phyloP scores from a whole-genome alignment of 441 rosid species.

The Aquilaria agallochum region DNA sequence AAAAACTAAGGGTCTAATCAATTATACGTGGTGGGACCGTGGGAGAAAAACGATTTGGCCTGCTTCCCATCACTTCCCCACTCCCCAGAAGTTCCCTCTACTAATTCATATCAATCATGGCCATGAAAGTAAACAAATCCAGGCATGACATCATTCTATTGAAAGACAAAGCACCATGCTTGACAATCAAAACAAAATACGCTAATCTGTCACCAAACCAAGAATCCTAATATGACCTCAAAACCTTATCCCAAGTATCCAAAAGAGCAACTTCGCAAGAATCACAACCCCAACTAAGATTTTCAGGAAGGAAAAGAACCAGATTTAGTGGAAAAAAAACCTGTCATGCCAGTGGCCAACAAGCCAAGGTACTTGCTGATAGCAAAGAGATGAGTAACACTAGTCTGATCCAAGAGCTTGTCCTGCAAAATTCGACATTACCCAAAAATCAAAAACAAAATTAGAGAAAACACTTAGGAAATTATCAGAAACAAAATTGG shows the following conservation, averaged over 20 bases:
- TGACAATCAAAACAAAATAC: too few species aligned
- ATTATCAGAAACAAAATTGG: neutral
- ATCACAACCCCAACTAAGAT: neutral
- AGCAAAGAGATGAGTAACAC: constrained; percentile 86
- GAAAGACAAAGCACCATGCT: too few species aligned
- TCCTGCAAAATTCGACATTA: constrained; percentile 45
- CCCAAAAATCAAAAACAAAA: constrained; percentile 4
- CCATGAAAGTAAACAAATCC: too few species aligned
- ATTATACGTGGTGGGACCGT: too few species aligned
- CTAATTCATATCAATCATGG: too few species aligned
- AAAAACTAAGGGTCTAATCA: too few species aligned
- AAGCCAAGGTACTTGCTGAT: constrained; percentile 85
- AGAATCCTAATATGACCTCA: neutral
- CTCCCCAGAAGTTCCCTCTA: too few species aligned
- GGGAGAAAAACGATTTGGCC: too few species aligned
- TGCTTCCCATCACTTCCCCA: too few species aligned
- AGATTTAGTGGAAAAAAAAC: constrained; percentile 25
- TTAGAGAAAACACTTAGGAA: neutral
- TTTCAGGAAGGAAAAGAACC: neutral
- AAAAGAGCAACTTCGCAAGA: neutral
- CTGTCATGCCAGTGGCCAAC: constrained; percentile 93
- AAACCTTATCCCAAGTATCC: neutral
- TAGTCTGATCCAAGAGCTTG: constrained; percentile 95
- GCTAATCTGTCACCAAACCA: neutral
- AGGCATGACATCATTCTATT: too few species aligned